Percentiles rank a stretch among this genome's conserved stretches.
Evolutionary conservation across 139 green algal species (phyloP).

Genomic region (Nannochloris sp.): DNA sequence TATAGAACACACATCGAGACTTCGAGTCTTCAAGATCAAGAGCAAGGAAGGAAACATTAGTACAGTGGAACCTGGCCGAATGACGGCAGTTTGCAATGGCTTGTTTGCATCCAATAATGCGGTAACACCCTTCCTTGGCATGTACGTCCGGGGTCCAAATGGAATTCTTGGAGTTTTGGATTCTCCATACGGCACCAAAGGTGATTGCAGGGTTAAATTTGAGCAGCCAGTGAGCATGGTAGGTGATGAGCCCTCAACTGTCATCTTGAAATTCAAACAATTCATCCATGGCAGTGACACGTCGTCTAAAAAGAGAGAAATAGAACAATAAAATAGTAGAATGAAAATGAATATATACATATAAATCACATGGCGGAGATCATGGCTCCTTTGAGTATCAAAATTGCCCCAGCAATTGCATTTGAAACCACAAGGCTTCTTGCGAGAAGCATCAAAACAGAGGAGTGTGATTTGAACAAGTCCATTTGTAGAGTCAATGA

Average conservation of each 20-base stretch:
- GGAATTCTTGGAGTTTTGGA: constrained; percentile 34
- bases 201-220: constrained; percentile 27
- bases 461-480: constrained; percentile 10
- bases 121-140: constrained; percentile 62
- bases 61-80: constrained; percentile 50
- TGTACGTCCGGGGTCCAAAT: constrained; percentile 42
- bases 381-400: neutral
- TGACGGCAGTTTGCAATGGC: constrained; percentile 62
- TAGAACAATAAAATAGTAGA: too few relatives aligned
- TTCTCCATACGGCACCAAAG: constrained; percentile 72
- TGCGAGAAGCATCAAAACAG: constrained; percentile 9
- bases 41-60: constrained; percentile 60
- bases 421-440: neutral
- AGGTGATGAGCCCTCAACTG: too few relatives aligned
- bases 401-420: neutral
- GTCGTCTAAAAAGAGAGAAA: too few relatives aligned
- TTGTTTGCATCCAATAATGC: constrained; percentile 96
- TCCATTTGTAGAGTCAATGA: constrained; percentile 1
- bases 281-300: too few relatives aligned
- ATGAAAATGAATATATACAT: too few relatives aligned
- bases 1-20: constrained; percentile 26
- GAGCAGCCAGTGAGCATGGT: too few relatives aligned
- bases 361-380: too few relatives aligned
- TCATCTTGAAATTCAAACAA: too few relatives aligned
- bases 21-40: constrained; percentile 80